Base-by-base conservation (phyloP, 768 basidiomycete species). In the Mycena haematopus region DNA sequence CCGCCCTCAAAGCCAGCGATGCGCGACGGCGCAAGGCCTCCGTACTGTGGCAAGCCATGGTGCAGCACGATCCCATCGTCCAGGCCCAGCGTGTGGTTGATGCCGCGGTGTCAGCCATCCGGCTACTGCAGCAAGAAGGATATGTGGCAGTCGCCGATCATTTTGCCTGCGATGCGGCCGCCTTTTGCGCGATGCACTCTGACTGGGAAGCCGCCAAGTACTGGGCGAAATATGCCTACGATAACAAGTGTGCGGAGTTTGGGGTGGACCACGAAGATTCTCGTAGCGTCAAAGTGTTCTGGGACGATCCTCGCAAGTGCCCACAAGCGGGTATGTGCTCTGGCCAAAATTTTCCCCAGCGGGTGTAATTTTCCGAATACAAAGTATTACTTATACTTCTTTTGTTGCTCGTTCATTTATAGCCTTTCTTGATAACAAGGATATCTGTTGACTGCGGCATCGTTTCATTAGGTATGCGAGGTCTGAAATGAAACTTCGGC, bases 191-290 rank as follows among this genome's bases (percentile, higher is more conserved):
- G 22, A 38, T 56, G 53, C 68, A 69, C 57, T 69, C 68, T 14
- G 70, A 71, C 56, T 69, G 71, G 71, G 66, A 64, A n/a, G 64
- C 66, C n/a, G 66, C 66, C 27, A 59, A 55, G 54, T 70, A 70
- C 44, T 71, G 67, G 71, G 68, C 68, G n/a, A 60, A 38, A 17
- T 50, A 60, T 22, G 45, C 51, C 25, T 70, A 69, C 40, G 69
- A 70, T 44, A 62, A 50, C n/a, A 36, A 64, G 25, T 62, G 59
- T 25, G 69, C 65, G 31, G 67, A 71, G 38, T 69, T 70, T 54
- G 70, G 68, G 4, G 51, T 33, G n/a, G 69, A 70, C 56, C 64
- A 68, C 57, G 54, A 59, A 17, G 63, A 63, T 51, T 46, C 65
- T 10, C 44, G 38, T 2, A 21, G 52, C 25, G 38, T 36, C 2